Percentiles rank a stretch among this genome's conserved stretches.
Conservation (phyloP, 2,329 filamentous ascomycete species). For the Fusarium algeriense region DNA sequence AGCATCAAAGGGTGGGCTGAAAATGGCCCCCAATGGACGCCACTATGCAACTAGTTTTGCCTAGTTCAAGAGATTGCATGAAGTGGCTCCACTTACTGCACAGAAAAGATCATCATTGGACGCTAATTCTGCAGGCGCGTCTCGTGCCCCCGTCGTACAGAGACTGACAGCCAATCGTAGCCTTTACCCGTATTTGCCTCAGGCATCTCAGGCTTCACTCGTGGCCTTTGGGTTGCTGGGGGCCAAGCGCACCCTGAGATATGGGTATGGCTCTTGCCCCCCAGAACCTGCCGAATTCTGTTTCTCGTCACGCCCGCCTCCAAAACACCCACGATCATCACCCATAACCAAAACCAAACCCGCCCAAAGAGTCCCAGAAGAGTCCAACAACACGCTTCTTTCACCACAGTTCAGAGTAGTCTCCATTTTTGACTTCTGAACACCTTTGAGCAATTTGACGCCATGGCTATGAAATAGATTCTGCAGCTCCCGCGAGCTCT, state of each 20-base stretch:
- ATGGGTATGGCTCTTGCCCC: slow-evolving; percentile 48
- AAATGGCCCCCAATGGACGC: slow-evolving; percentile 13
- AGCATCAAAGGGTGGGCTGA: slow-evolving; percentile 17
- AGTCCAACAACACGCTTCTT: slow-evolving; percentile 25
- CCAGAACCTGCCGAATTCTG: slow-evolving; percentile 41
- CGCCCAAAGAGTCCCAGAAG: slow-evolving; percentile 22
- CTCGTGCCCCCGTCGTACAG: slow-evolving; percentile 35
- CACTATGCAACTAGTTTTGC: slow-evolving; percentile 12
- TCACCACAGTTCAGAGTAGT: slow-evolving; percentile 41
- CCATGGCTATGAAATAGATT: slow-evolving; percentile 48
- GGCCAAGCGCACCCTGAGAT: slow-evolving; percentile 39
- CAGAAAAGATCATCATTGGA: slow-evolving; percentile 32
- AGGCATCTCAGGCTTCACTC: slow-evolving; percentile 44
- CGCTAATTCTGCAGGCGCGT: slow-evolving; percentile 35
- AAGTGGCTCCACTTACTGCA: slow-evolving; percentile 17
- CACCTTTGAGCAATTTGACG: slow-evolving; percentile 26
- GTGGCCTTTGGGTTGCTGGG: slow-evolving; percentile 37
- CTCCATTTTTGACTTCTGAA: slow-evolving; percentile 40
- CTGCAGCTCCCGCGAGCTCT: slow-evolving; percentile 45
- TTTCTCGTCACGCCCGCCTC: slow-evolving; percentile 45
- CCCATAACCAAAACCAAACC: slow-evolving; percentile 27
- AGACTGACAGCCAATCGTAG: slow-evolving; percentile 35
- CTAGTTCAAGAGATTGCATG: slow-evolving; percentile 32
- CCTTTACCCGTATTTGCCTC: slow-evolving; percentile 29
- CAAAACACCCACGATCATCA: slow-evolving; percentile 34